phyloP scores from a whole-genome alignment of 257 asterid species.

The Buddleja alternifolia region DNA sequence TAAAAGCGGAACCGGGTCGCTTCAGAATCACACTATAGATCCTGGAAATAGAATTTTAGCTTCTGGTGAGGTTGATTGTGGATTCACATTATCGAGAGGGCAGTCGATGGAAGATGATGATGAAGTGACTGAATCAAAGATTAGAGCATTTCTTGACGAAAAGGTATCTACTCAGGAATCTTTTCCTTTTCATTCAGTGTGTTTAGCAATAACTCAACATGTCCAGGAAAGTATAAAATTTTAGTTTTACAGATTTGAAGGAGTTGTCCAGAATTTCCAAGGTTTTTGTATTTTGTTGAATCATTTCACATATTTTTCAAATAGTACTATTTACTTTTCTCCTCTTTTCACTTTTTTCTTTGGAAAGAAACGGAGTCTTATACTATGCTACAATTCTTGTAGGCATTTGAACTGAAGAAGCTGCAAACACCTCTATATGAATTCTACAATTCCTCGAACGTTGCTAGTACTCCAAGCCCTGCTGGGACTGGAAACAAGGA shows the following conservation, averaged over 20 bases:
- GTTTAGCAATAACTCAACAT: not conserved
- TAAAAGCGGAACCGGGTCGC: constrained; percentile 44
- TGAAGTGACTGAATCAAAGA: constrained; percentile 85
- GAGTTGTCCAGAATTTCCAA: not conserved
- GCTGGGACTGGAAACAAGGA: constrained; percentile 72
- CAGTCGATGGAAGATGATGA: constrained; percentile 82
- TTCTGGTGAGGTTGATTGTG: constrained; percentile 56
- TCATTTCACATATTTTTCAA: not conserved
- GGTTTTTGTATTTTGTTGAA: not conserved
- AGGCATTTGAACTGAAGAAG: constrained; percentile 92
- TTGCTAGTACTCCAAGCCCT: constrained; percentile 60
- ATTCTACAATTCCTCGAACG: constrained; percentile 81
- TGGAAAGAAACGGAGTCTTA: constrained; percentile 6
- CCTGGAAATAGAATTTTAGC: constrained; percentile 46
- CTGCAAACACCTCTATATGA: constrained; percentile 93
- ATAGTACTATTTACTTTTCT: not conserved
- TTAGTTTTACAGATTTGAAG: not conserved
- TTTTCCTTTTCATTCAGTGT: not conserved
- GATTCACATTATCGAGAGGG: constrained; percentile 69
- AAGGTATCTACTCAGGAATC: constrained; percentile 54
- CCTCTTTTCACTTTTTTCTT: not conserved
- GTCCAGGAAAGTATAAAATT: constrained; percentile 9
- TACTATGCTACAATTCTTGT: constrained; percentile 30
- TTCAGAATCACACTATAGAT: constrained; percentile 46
- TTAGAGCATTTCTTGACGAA: constrained; percentile 88